Percentiles rank a stretch among this genome's conserved stretches.
Conservation (phyloP, 345 rosid species). For the Capsella bursapastoris region DNA sequence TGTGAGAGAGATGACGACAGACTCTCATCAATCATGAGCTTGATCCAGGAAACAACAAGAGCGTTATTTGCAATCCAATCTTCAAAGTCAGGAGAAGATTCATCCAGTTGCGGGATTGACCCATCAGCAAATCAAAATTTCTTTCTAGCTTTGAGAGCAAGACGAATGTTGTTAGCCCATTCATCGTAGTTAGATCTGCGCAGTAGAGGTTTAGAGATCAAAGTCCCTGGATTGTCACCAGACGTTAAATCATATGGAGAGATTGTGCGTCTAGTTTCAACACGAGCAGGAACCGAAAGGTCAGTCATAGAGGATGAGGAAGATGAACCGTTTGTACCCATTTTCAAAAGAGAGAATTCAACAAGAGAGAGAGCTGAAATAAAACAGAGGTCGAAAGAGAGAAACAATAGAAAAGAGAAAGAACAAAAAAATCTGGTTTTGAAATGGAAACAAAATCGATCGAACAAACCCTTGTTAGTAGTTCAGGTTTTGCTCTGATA, state of each 20-base stretch:
- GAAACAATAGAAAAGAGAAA: too few relatives aligned
- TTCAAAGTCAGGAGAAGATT: neutral
- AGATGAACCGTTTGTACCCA: too few relatives aligned
- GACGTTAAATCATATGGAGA: neutral
- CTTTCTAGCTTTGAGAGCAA: neutral
- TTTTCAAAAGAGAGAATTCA: too few relatives aligned
- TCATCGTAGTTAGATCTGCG: neutral
- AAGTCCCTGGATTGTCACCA: neutral
- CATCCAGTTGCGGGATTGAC: neutral
- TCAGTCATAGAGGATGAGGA: too few relatives aligned
- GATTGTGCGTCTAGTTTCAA: neutral
- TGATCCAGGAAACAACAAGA: neutral
- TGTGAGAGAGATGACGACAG: too few relatives aligned
- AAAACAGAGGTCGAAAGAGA: too few relatives aligned
- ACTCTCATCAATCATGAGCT: neutral
- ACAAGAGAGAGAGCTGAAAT: too few relatives aligned
- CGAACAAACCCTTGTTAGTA: too few relatives aligned
- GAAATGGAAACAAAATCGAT: too few relatives aligned
- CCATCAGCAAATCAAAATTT: neutral
- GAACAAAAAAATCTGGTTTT: too few relatives aligned
- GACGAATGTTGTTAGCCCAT: neutral
- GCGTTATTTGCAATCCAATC: neutral
- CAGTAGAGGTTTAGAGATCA: neutral
- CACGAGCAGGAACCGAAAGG: too few relatives aligned
- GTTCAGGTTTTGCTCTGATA: too few relatives aligned